Evolutionary conservation across 2,329 filamentous ascomycete genomes (phyloP), one percentile per base, ranked within the genome.

Genomic region (Colletotrichum abscissum): DNA sequence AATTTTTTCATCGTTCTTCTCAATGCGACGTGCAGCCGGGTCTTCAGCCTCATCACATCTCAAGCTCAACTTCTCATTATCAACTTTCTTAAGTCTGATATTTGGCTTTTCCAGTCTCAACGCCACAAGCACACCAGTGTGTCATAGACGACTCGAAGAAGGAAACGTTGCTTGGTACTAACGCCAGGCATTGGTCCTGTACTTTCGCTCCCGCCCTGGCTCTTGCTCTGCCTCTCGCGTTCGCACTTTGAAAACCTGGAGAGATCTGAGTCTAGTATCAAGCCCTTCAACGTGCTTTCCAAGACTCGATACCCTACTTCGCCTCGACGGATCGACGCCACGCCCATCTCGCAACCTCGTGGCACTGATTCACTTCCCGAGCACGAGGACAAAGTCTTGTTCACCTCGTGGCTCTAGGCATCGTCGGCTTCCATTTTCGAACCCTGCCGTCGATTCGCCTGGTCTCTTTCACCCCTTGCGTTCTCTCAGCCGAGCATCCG

Each of bases 1-100:
- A 73, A 73, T 73, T 73, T 73, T 72, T 73, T 65, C 70, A 72
- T 67, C 22, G 63, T 56, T 46, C 38, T 63, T 49, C n/a, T 54
- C 22, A 24, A 42, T 35, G 22, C 28, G 26, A 30, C 60, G 11
- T 54, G 5, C 42, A 26, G 52, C 42, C 42, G 42, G 42, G 19
- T n/a, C 46, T 30, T 63, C 30, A 38, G 69, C 69, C 69, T 72
- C 69, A 56, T 33, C 28, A 52, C 7, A 16, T 19, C 24, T 60
- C 49, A 46, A 33, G 2, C 9, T 56, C 33, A 42, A 49, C 46
- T 33, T 33, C 58, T 12, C 22, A 3, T 7, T 55, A 30, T 22
- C 59, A 22, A 6, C 46, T 35, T 46, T 62, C 49, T 22, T 55
- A 22, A 59, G 11, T 19, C 7, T 42, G 2, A 6, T 30, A 38